Evolutionary conservation across 129 eudicot genomes (phyloP).

Genomic region (Oenanthe sinensis): DNA sequence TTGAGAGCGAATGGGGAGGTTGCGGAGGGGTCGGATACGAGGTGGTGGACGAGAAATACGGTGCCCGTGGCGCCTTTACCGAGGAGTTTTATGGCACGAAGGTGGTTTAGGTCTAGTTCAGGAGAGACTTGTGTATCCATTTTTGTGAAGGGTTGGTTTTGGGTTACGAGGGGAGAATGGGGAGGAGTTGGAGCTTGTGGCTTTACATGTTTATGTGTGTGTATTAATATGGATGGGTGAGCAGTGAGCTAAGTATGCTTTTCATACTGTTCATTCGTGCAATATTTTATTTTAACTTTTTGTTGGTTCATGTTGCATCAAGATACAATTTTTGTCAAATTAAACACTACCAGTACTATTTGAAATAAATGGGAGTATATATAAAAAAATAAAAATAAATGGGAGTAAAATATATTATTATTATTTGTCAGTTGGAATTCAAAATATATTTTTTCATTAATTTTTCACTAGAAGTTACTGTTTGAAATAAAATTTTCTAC

Average conservation of each 20-base stretch:
- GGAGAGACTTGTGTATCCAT: constrained; percentile 37
- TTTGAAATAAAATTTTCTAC: too few relatives aligned
- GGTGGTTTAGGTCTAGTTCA: constrained; percentile 36
- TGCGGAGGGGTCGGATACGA: constrained; percentile 32
- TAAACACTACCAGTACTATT: too few relatives aligned
- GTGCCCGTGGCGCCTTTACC: constrained; percentile 96
- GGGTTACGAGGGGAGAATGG: not conserved
- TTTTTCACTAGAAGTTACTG: too few relatives aligned
- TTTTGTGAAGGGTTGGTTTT: not conserved
- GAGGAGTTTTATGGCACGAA: constrained; percentile 50
- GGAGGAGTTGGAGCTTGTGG: not conserved
- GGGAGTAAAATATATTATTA: too few relatives aligned
- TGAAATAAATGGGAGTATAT: too few relatives aligned
- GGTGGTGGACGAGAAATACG: constrained; percentile 64
- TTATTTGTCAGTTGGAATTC: too few relatives aligned
- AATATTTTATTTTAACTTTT: not conserved
- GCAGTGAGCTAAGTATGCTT: not conserved
- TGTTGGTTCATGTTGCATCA: not conserved
- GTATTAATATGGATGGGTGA: not conserved
- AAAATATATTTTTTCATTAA: too few relatives aligned
- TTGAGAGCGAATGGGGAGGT: constrained; percentile 64
- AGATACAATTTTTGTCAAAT: too few relatives aligned
- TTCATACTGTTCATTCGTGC: not conserved
- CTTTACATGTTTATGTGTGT: not conserved
- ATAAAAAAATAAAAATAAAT: too few relatives aligned